Evolutionary conservation across 2,329 filamentous ascomycete species (phyloP).

Genomic region (Aspergillus latus): DNA sequence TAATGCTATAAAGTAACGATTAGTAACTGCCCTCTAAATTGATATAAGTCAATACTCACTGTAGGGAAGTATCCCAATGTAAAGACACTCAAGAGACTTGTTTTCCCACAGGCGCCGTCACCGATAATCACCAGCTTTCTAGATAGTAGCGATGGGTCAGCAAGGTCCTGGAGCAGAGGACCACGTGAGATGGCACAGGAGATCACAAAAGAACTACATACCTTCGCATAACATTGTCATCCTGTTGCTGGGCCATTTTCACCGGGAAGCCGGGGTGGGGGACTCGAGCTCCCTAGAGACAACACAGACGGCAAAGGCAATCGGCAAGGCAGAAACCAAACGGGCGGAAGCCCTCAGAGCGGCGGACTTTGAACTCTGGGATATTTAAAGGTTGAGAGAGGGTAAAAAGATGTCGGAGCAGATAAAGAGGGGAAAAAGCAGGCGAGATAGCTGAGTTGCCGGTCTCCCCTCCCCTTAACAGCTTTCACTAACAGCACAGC

Average conservation of each 20-base stretch:
- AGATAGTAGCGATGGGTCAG: constrained; percentile 24
- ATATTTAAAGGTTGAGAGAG: constrained; percentile 1
- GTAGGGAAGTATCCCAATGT: constrained; percentile 97
- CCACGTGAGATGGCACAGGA: background rate
- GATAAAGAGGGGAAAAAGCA: constrained; percentile 8
- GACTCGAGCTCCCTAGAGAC: constrained; percentile 10
- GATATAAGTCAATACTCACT: constrained; percentile 57
- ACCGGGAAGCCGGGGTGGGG: constrained; percentile 8
- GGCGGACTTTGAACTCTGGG: background rate
- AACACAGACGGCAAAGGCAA: constrained; percentile 15
- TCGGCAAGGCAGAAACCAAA: constrained; percentile 15
- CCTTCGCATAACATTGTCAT: constrained; percentile 54
- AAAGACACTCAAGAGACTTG: constrained; percentile 94
- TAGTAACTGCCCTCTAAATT: constrained; percentile 9
- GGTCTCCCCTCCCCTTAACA: constrained; percentile 20
- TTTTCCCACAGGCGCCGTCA: constrained; percentile 97
- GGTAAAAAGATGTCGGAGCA: background rate
- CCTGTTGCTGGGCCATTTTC: constrained; percentile 41
- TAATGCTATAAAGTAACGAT: constrained; percentile 42
- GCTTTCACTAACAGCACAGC: constrained; percentile 12
- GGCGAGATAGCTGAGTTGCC: background rate
- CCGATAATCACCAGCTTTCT: constrained; percentile 97
- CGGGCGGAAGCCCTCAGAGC: constrained; percentile 12
- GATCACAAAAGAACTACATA: constrained; percentile 40
- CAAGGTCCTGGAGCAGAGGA: background rate